Evolutionary conservation across 2,329 filamentous ascomycete genomes (phyloP).

Genomic region (Pseudogymnoascus sp.): DNA sequence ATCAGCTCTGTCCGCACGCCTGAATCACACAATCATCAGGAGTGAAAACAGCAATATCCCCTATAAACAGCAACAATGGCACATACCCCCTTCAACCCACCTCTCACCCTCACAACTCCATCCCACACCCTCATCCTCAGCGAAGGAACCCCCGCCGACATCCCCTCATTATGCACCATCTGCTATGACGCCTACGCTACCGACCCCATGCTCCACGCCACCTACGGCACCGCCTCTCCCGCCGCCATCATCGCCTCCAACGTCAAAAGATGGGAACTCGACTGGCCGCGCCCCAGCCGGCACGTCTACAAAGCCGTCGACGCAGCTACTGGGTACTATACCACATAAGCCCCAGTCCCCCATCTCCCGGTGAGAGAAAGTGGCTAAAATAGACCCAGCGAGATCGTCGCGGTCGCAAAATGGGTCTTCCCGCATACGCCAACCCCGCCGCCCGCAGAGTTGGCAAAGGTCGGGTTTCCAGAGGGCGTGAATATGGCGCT

Average conservation of each 20-base stretch:
- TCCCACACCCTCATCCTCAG: background rate
- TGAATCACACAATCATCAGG: background rate
- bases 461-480: slow-evolving; percentile 14
- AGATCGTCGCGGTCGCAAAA: slow-evolving; percentile 30
- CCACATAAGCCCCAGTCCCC: background rate
- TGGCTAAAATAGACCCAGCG: slow-evolving; percentile 14
- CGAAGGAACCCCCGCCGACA: background rate
- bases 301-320: background rate
- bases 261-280: background rate
- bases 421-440: slow-evolving; percentile 32
- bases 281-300: background rate
- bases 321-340: background rate
- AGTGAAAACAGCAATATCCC: background rate
- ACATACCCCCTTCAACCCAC: background rate
- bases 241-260: background rate
- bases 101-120: background rate
- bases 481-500: slow-evolving; percentile 2
- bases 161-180: background rate
- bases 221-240: background rate
- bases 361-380: background rate
- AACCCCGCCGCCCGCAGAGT: slow-evolving; percentile 12
- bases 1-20: background rate
- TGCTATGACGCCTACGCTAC: slow-evolving; percentile 14
- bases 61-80: background rate
- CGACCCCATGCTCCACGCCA: slow-evolving; percentile 14